Evolutionary conservation across 75 land plant species (phyloP), one percentile per base, ranked within the genome.

Genomic region (Picea sitchensis): DNA sequence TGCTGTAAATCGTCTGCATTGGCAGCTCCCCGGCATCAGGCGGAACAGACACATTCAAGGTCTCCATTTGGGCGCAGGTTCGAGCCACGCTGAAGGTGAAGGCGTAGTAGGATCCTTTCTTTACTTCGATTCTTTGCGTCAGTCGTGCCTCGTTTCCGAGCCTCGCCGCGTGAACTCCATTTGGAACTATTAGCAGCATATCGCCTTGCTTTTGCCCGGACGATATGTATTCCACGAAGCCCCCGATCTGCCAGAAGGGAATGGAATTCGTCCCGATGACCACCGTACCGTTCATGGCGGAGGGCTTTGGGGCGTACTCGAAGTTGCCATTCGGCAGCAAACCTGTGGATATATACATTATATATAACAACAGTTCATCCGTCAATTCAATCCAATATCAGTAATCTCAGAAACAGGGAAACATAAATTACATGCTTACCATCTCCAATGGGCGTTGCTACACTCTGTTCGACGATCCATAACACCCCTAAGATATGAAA

Each of bases 101-200:
- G 2, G 94, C 77, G 51, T 92, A 92, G 69, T 63, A 69, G 44
- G 75, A 75, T 0, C 90, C 90, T 34, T 73, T 76, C 6, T 12
- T 54, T 15, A 87, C 81, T 18, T 56, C 62, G 11, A 88, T 30
- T 21, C 58, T 58, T 65, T 90, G 89, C 67, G 81, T 87, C 58
- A 92, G 82, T 21, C 82, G 84, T 7, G 89, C 94, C 80, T 92
- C 92, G 80, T 90, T 87, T 2, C 94, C 94, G 3, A 92, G 84
- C 51, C 91, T 56, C 14, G 88, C 85, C 1, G 94, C 94, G 61
- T 65, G 82, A 8, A 68, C 92, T 0, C 89, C 91, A 56, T 89
- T 84, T 0, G 91, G 91, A 32, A 91, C 92, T 11, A 86, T 77
- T 5, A 88, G 85, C 56, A 88, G 57, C 87, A 92, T 92, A 83